Evolutionary conservation across 1,284 basidiomycete genomes (phyloP), one percentile per base, ranked within the genome.

Genomic region (Xerocomus nothofagi): DNA sequence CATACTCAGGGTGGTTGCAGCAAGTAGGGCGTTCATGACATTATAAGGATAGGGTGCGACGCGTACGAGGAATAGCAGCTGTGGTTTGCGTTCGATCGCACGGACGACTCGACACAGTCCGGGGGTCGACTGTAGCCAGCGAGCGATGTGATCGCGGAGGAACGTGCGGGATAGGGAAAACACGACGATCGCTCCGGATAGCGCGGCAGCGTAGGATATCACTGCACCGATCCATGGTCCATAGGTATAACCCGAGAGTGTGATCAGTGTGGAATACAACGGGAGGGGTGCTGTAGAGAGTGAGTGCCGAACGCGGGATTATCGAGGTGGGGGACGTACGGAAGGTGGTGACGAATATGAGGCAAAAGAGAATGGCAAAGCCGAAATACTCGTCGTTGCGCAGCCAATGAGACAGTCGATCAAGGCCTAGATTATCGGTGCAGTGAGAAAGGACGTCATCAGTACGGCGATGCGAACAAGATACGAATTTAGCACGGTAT

Each of bases 11-110:
- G 84, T 83, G n/a, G 88, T 84, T n/a, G 88, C 88, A 3, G 91
- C 91, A 30, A 93, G 79, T 37, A 93, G 79, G 59, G 87, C 90
- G 72, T 93, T 93, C 84, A 93, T 90, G 62, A 93, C 85, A 69
- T 93, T 93, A 74, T 88, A 89, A 0, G 87, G 88, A 63, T 90
- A 90, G 5, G 88, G 88, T 17, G 88, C 91, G 42, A 93, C 77
- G 46, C 91, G 87, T 58, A 93, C 87, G 55, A 93, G 81, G 73
- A 93, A 92, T 42, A 93, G 81, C 7, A 93, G 76, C 62, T 82
- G 83, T 1, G 91, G 91, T 45, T 83, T 82, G 69, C 85, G 87
- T 75, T 93, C 91, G 61, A 93, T 89, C n/a, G 91, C 91, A 33
- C 84, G 79, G 7, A 93, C 86, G 50, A 89, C 86, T 49, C 87